Conservation (phyloP, 306 rosid species). For the Lagenaria siceraria region DNA sequence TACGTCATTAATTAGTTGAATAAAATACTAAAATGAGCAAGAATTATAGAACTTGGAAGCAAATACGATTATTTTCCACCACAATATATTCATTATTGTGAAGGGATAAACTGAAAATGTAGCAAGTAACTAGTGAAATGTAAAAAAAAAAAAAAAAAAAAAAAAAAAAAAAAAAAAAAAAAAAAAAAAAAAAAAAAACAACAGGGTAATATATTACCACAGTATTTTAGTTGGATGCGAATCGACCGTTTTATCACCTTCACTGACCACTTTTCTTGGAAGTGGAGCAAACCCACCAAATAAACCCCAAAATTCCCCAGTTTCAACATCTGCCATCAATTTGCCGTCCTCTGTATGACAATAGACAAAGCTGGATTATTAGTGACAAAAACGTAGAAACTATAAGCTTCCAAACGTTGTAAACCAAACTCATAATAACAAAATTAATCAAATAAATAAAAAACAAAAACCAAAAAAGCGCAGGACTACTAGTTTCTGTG, state of each 20-base stretch:
- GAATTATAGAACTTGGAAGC: neutral
- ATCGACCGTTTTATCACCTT: constrained; percentile 36
- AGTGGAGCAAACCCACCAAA: constrained; percentile 99
- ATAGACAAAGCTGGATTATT: neutral
- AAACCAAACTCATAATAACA: neutral
- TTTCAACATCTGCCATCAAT: constrained; percentile 90
- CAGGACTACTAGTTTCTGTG: neutral
- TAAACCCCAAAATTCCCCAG: constrained; percentile 92
- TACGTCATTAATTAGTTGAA: neutral
- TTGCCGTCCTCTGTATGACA: constrained; percentile 79
- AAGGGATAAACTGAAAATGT: neutral
- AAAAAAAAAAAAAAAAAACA: too few species aligned
- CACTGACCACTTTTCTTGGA: constrained; percentile 55
- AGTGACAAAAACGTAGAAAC: neutral
- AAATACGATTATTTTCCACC: neutral
- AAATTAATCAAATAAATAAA: neutral
- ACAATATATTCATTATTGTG: neutral
- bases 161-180: too few species aligned
- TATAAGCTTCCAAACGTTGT: neutral
- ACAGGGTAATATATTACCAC: constrained; percentile 48
- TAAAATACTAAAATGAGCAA: neutral
- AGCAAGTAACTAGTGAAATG: neutral
- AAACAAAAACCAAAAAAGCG: neutral
- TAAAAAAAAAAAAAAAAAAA: too few species aligned
- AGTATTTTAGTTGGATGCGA: constrained; percentile 54